These are phyloP conservation scores for Marchantia polymorpha DNA, from an alignment of 225 moss, liverwort and hornwort species.

Conservation along the genomic window DNA sequence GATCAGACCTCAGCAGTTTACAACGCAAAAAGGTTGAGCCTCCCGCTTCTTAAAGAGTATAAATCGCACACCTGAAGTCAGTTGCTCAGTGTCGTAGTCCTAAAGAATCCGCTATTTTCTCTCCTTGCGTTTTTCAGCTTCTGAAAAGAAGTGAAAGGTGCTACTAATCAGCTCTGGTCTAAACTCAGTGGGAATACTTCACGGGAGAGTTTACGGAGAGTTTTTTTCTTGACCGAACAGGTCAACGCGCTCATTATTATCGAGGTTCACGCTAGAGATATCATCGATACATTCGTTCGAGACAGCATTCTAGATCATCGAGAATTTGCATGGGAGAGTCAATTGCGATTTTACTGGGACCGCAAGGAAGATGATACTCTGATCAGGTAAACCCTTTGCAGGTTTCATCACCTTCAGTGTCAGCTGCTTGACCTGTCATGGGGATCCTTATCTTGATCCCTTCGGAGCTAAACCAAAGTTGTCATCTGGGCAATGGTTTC, in stretches of 20 bases:
- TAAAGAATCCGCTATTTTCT: no score
- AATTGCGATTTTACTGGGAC: slow-evolving; percentile 85
- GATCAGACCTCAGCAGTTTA: slow-evolving; percentile 60
- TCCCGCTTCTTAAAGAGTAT: not conserved
- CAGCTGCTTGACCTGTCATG: not conserved
- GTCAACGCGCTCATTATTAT: slow-evolving; percentile 88
- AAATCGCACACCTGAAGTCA: not conserved
- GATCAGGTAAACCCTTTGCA: slow-evolving; percentile 48
- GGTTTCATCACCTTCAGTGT: not conserved
- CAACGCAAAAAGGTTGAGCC: slow-evolving; percentile 69
- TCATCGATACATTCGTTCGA: slow-evolving; percentile 83
- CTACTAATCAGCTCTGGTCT: no score
- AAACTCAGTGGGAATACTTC: not conserved
- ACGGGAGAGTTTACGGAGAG: not conserved
- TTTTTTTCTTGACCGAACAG: slow-evolving; percentile 24
- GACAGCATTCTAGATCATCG: slow-evolving; percentile 79
- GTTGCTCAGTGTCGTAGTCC: no score
- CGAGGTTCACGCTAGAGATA: slow-evolving; percentile 84
- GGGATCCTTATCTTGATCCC: not conserved
- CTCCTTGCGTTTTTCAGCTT: no score
- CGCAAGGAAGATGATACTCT: slow-evolving; percentile 51
- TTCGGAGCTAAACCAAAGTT: no score
- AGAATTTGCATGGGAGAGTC: slow-evolving; percentile 96
- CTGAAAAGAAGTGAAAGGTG: no score
- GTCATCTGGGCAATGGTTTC: not conserved